A percentile compares a stretch with the other conserved stretches of the same genome.
These are phyloP conservation scores for Globisporangium cystogenes DNA, from an alignment of 352 stramenopile genomes.

Conservation along the genomic window DNA sequence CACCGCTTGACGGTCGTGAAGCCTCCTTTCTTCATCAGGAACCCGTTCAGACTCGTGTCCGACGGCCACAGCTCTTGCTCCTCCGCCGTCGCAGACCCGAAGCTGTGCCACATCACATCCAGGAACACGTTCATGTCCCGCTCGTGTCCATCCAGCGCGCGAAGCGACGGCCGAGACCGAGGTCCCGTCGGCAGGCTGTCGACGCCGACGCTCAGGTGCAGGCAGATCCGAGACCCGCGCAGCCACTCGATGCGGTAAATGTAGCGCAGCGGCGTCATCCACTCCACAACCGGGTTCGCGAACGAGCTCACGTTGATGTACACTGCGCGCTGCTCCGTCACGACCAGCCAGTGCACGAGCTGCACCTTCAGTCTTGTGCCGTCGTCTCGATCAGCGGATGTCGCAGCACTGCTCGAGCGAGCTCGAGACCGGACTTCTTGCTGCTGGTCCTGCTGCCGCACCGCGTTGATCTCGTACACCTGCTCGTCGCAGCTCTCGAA, in stretches of 20 bases:
- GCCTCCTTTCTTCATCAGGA: slow-evolving; percentile 76
- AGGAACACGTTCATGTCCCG: slow-evolving; percentile 86
- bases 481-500: slow-evolving; percentile 81
- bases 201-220: slow-evolving; percentile 80
- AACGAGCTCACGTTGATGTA: slow-evolving; percentile 85
- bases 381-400: slow-evolving; percentile 22
- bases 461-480: slow-evolving; percentile 24
- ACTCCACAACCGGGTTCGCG: slow-evolving; percentile 75
- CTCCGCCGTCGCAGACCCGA: slow-evolving; percentile 71
- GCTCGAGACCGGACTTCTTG: neutral
- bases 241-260: slow-evolving; percentile 81
- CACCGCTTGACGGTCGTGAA: slow-evolving; percentile 79
- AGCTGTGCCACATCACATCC: slow-evolving; percentile 87
- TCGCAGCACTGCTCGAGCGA: slow-evolving; percentile 2
- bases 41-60: slow-evolving; percentile 84
- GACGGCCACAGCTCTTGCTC: slow-evolving; percentile 87
- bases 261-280: slow-evolving; percentile 86
- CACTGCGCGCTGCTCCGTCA: slow-evolving; percentile 79
- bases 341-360: slow-evolving; percentile 81
- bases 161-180: slow-evolving; percentile 56
- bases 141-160: slow-evolving; percentile 69
- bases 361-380: slow-evolving; percentile 57
- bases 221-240: slow-evolving; percentile 48
- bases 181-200: slow-evolving; percentile 81
- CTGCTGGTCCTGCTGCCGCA: slow-evolving; percentile 9